phyloP scores from a whole-genome alignment of 176 grass and related monocot genomes.

The Triticum timopheevii region DNA sequence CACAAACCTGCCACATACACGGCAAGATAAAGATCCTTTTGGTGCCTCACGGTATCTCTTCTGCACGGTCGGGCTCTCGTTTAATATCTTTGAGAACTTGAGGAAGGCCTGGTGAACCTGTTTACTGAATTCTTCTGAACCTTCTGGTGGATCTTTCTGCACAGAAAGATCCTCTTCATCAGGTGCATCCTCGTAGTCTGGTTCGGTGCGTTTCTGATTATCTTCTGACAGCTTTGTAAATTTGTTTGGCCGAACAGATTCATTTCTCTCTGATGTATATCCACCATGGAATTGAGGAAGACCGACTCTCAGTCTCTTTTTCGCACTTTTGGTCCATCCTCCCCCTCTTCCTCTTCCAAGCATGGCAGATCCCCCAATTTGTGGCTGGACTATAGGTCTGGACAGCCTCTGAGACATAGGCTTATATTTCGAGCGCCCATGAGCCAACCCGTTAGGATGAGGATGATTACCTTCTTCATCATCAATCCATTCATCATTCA shows the following conservation, averaged over 20 bases:
- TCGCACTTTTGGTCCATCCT: constrained; percentile 43
- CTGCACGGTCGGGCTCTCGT: constrained; percentile 50
- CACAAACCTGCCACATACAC: constrained; percentile 94
- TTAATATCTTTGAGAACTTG: constrained; percentile 65
- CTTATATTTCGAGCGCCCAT: constrained; percentile 31
- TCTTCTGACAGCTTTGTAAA: constrained; percentile 38
- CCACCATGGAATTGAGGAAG: constrained; percentile 36
- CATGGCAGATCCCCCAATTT: constrained; percentile 24
- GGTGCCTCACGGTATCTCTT: constrained; percentile 62
- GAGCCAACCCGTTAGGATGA: constrained; percentile 28
- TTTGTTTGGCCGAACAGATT: constrained; percentile 47
- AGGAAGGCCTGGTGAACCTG: constrained; percentile 78
- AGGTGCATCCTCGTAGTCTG: constrained; percentile 41
- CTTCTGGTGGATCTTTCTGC: constrained; percentile 67
- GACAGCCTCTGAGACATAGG: constrained; percentile 42
- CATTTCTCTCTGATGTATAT: constrained; percentile 37
- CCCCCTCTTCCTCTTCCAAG: constrained; percentile 52
- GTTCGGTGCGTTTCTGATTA: constrained; percentile 22
- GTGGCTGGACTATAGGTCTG: constrained; percentile 24
- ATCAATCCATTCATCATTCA: constrained; percentile 24
- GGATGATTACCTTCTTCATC: constrained; percentile 23
- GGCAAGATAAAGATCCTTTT: constrained; percentile 66
- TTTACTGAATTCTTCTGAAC: constrained; percentile 77
- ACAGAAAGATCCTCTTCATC: constrained; percentile 29
- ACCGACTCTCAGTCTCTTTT: constrained; percentile 43